Evolutionary conservation across 2,329 filamentous ascomycete species (phyloP).

Genomic region (Colletotrichum tofieldiae): DNA sequence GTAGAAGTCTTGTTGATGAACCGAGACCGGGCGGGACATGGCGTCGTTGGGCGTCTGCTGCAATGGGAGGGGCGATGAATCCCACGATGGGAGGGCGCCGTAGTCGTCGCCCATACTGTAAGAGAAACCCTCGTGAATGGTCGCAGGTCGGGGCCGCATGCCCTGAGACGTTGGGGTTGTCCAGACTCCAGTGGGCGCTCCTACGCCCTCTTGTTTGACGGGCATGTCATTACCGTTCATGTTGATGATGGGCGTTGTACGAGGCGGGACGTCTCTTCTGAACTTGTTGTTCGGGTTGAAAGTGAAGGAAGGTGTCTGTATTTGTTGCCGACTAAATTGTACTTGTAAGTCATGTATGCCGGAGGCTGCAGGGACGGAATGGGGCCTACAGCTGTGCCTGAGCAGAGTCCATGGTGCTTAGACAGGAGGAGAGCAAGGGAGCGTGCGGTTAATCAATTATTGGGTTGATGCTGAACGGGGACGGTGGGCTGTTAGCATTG

Average conservation of each 20-base stretch:
- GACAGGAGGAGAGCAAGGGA: conserved; percentile 49
- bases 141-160: conserved; percentile 68
- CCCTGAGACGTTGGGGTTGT: conserved; percentile 68
- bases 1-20: conserved; percentile 71
- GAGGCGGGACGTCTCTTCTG: conserved; percentile 61
- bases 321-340: conserved; percentile 62
- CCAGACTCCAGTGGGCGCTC: conserved; percentile 65
- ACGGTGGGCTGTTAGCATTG: conserved; percentile 57
- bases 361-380: conserved; percentile 44
- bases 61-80: conserved; percentile 68
- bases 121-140: conserved; percentile 74
- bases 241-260: conserved; percentile 60
- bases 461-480: conserved; percentile 53
- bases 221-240: conserved; percentile 69
- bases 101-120: conserved; percentile 71
- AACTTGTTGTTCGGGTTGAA: conserved; percentile 65
- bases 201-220: conserved; percentile 63
- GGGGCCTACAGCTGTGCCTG: conserved; percentile 68
- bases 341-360: conserved; percentile 55
- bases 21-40: conserved; percentile 68
- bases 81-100: conserved; percentile 69
- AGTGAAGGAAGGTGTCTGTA: conserved; percentile 65
- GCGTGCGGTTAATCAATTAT: conserved; percentile 56
- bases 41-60: conserved; percentile 67
- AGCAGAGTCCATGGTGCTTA: conserved; percentile 65